phyloP scores from a whole-genome alignment of 75 land plant species.

The Cryptomeria japonica region DNA sequence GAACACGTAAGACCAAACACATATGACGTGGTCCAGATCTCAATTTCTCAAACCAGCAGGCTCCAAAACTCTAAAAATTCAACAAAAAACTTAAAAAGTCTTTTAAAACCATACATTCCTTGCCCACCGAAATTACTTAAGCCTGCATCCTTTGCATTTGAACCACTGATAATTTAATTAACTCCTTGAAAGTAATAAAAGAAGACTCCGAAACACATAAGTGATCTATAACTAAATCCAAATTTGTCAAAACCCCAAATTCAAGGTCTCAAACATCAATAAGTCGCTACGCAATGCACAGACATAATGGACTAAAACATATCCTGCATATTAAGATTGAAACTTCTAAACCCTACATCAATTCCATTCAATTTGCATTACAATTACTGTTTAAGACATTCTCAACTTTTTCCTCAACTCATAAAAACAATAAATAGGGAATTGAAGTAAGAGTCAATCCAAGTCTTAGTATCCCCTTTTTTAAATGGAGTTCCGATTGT shows the following conservation, averaged over 20 bases:
- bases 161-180: neutral
- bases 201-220: neutral
- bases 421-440: neutral
- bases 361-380: neutral
- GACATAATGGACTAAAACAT: neutral
- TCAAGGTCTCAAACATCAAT: neutral
- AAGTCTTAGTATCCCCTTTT: neutral
- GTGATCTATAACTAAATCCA: neutral
- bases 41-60: too few relatives aligned
- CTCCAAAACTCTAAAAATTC: neutral
- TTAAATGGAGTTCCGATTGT: neutral
- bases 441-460: neutral
- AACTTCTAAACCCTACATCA: neutral
- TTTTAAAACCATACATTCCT: neutral
- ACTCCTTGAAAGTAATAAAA: neutral
- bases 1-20: neutral
- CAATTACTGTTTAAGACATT: neutral
- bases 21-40: neutral
- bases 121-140: neutral
- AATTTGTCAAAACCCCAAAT: neutral
- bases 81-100: too few relatives aligned
- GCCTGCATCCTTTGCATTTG: neutral
- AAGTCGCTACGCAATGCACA: neutral
- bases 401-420: neutral
- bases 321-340: neutral